Percentiles rank a stretch among this genome's conserved stretches.
Evolutionary conservation across 331 rosid species (phyloP).

Genomic region (Rhamnella rubrinervis): DNA sequence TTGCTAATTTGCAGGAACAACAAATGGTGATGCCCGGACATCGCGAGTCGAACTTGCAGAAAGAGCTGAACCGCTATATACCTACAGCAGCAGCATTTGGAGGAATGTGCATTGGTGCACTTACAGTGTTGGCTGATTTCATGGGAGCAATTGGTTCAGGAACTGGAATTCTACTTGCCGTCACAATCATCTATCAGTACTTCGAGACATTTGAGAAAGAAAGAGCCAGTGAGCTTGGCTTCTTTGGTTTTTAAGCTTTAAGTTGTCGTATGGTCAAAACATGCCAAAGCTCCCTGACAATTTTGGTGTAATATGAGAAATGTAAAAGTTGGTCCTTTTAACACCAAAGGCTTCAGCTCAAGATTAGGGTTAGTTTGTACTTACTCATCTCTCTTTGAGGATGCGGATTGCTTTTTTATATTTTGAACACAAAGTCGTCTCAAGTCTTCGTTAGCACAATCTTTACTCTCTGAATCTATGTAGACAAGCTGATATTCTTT

Average conservation of each 20-base stretch:
- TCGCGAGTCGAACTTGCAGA: conserved; percentile 89
- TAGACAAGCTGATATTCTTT: no score
- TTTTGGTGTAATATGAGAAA: conserved; percentile 37
- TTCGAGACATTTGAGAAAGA: conserved; percentile 94
- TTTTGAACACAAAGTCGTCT: background rate
- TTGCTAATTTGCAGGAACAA: conserved; percentile 67
- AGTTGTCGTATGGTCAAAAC: no score
- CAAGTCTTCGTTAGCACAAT: no score
- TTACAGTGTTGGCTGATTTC: conserved; percentile 88
- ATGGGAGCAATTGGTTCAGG: conserved; percentile 98
- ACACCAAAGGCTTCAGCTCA: conserved; percentile 30
- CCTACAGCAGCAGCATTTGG: conserved; percentile 97
- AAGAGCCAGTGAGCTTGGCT: conserved; percentile 87
- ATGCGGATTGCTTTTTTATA: conserved; percentile 7
- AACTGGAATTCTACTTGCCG: conserved; percentile 81
- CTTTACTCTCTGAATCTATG: no score
- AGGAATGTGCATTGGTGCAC: conserved; percentile 92
- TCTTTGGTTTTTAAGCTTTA: conserved; percentile 71
- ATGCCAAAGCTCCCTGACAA: conserved; percentile 27
- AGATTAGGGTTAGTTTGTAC: conserved; percentile 38
- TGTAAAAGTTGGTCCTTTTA: conserved; percentile 37
- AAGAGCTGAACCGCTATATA: conserved; percentile 81
- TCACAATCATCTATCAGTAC: conserved; percentile 86
- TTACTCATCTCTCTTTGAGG: conserved; percentile 21
- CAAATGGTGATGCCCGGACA: conserved; percentile 99